Base-by-base conservation (phyloP, 306 rosid species). In the Begonia loranthoides region DNA sequence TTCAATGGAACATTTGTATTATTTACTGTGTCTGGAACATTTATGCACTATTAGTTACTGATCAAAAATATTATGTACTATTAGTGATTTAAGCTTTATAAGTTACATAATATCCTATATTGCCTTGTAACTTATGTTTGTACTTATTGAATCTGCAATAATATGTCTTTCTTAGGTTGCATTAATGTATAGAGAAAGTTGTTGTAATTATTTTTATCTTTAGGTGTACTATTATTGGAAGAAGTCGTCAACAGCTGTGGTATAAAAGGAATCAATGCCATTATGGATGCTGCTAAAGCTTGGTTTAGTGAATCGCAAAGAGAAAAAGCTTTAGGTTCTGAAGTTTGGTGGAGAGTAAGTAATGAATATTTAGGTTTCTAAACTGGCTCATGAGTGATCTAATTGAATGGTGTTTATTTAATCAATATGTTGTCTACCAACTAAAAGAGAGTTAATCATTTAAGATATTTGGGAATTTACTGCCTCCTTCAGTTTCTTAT, bases 281-380 rank as follows among this genome's bases (percentile, higher is more conserved):
- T 89, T 70, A 64, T 75, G 49, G 82, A 77, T 57, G 82, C 81
- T n/a, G 83, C 79, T 62, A 77, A 68, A 68, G 72, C 66, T 59
- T 71, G 73, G 60, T 78, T 77, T 51, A 51, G 45, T 0, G 97
- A 82, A 57, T 89, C 95, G 38, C 87, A 82, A 65, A 73, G 59
- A 51, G 73, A 77, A 72, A 82, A 76, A 55, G 79, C 51, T 51
- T 66, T 82, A 44, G 95, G 90, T 58, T 75, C 64, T 71, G 38
- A 78, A 51, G 70, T 57, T 61, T 89, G 97, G 97, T 89, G 97
- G 95, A 82, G 78, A 75, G 97, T 89, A 71, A 70, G 75, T 68
- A 48, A 38, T 52, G n/a, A 54, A 24, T 45, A 22, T 62, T 39
- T 52, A 51, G 19, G 39, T 44, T 43, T 58, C 22, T 49, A 41